Evolutionary conservation across 768 basidiomycete genomes (phyloP), one percentile per base, ranked within the genome.

Genomic region (Suillus placidus): DNA sequence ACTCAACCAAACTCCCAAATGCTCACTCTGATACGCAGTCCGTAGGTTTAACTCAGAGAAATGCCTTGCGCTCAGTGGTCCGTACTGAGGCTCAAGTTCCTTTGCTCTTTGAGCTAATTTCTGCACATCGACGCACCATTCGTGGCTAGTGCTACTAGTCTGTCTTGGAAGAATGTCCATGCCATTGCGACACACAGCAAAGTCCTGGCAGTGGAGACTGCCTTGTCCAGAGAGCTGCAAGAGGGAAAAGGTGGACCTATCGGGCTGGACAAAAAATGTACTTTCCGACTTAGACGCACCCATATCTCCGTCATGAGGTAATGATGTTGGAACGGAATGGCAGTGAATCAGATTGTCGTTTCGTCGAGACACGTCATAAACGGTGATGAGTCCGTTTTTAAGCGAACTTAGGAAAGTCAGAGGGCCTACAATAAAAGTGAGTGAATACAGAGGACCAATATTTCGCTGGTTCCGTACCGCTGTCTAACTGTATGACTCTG

Each of bases 351-450:
- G 79, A 23, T 71, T 69, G 32, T 80, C 81, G 43, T 66, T 61
- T 18, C 76, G 65, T 35, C 77, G 79, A 43, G 82, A 81, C 30
- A 90, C 83, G 71, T 91, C 88, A 67, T 93, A 93, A 4, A 90
- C 71, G 2, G 88, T 86, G 16, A 89, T 76, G 42, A 92, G 71
- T 18, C 79, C 77, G 67, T 88, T 91, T 63, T 78, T 83, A 4
- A 82, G 82, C 4, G 92, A 91, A 1, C 84, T 85, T 37, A 93
- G 73, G 35, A 90, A 72, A 0, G 88, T 87, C 7, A 85, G 49
- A 1, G 81, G 76, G 1, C 74, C 89, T 91, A 69, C 14, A 55
- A 34, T 54, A 60, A 23, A n/a, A n/a, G 6, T 55, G 12, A 38
- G 20, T 47, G 20, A 20, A 37, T 69, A 20, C 71, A 60, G 16